Base-by-base conservation (phyloP, 1,284 basidiomycete genomes). In the Hemileia vastatrix region DNA sequence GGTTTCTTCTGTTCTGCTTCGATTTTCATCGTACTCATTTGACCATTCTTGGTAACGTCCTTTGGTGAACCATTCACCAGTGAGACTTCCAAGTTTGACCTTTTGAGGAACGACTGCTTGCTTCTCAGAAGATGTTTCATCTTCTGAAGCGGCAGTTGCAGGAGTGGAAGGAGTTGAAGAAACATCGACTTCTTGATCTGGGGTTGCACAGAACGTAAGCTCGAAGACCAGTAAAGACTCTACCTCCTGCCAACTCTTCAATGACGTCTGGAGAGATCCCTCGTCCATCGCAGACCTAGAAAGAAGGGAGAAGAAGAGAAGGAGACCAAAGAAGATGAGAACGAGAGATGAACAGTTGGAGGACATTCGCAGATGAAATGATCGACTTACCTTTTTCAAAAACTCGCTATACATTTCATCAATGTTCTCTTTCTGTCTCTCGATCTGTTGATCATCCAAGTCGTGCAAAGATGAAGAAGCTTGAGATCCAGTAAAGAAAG, bases 151-250 rank as follows among this genome's bases (percentile, higher is more conserved):
- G 13, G 32, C 40, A 15, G 15, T 49, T 18, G 18, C 18, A 27
- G 40, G 56, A n/a, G 27, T n/a, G 13, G 40, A 27, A 9, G 21
- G n/a, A 4, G 9, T 15, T 21, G 54, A 31, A 1, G 54, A 47
- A 9, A 50, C 31, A n/a, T 48, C 63, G 65, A 3, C 64, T 64
- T 4, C 58, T 19, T 40, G 49, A 5, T 64, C 64, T 32, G n/a
- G 67, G 66, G 43, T 69, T 66, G 64, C 68, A 69, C 23, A 59
- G 57, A 21, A 65, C 61, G 68, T 68, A 73, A 11, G 72, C 72
- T 2, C 65, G 64, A 23, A 74, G 66, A 15, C 77, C 77, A 0
- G 77, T 77, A 68, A 75, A 76, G 15, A 79, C 77, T 19, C 77
- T 62, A 1, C 78, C 78, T 11, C 77, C 77, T 0, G 77, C 78